Conservation (phyloP, 2,329 filamentous ascomycete species). For the Aspergillus brasiliensis region DNA sequence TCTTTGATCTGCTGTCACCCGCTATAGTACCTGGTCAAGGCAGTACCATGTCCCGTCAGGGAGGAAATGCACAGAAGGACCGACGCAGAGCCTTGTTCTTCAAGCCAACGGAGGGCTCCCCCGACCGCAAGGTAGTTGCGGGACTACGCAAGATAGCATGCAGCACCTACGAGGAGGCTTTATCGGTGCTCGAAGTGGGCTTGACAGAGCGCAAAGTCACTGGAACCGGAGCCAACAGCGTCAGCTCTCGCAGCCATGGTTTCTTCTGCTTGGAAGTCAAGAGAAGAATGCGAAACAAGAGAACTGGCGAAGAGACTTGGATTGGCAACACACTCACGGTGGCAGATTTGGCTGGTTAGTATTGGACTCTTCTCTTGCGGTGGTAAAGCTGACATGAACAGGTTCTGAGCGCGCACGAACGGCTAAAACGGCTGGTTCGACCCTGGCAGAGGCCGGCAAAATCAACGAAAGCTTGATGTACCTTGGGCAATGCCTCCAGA, state of each 20-base stretch:
- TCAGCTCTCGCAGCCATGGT: conserved; percentile 87
- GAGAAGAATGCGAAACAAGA: conserved; percentile 63
- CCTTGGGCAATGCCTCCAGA: conserved; percentile 92
- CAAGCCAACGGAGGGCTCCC: conserved; percentile 85
- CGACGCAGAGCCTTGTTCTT: conserved; percentile 82
- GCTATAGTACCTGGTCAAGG: conserved; percentile 45
- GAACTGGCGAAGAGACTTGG: conserved; percentile 65
- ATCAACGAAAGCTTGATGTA: conserved; percentile 99
- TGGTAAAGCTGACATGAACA: conserved; percentile 27
- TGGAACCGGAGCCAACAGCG: conserved; percentile 89
- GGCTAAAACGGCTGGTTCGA: conserved; percentile 90
- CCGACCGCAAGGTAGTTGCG: conserved; percentile 91
- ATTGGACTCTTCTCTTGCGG: not conserved
- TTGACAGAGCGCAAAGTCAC: conserved; percentile 83
- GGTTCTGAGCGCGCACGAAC: conserved; percentile 87
- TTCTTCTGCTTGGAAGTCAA: conserved; percentile 97
- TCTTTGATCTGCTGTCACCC: conserved; percentile 83
- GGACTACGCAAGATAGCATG: conserved; percentile 90
- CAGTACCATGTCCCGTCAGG: conserved; percentile 43
- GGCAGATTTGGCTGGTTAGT: conserved; percentile 79
- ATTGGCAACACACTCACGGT: conserved; percentile 78
- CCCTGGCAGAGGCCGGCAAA: conserved; percentile 91
- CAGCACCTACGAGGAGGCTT: conserved; percentile 75
- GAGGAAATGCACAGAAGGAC: conserved; percentile 62
- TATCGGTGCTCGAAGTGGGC: conserved; percentile 87